phyloP scores from a whole-genome alignment of 257 asterid species.

The Solanum arcanum region DNA sequence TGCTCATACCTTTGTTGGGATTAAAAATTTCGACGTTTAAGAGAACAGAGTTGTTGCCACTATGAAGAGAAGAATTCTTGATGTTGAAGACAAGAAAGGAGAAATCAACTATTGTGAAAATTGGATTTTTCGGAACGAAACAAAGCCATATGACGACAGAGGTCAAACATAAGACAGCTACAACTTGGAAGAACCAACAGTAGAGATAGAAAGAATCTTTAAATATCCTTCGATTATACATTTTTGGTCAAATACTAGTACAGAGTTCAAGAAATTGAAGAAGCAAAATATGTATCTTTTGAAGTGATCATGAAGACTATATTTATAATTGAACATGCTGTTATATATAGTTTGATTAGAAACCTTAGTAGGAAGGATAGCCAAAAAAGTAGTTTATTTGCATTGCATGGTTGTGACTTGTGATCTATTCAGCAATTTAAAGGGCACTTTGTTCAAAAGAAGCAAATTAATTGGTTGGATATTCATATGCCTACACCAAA shows the following conservation, averaged over 20 bases:
- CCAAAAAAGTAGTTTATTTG: not conserved
- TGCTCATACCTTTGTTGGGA: slow-evolving; percentile 1
- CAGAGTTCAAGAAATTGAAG: not conserved
- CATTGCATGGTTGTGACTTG: not conserved
- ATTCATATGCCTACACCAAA: not conserved
- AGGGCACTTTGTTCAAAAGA: not conserved
- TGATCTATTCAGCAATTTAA: not conserved
- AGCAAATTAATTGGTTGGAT: not conserved
- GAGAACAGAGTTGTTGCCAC: not conserved
- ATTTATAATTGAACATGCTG: not conserved
- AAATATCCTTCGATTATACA: not conserved
- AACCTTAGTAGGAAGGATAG: not conserved
- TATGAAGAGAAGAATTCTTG: not conserved
- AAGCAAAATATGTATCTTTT: not conserved
- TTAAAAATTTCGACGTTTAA: not conserved
- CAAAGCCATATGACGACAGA: not conserved
- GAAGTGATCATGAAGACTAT: not conserved
- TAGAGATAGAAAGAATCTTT: not conserved
- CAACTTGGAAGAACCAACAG: slow-evolving; percentile 4
- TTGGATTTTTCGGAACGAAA: not conserved
- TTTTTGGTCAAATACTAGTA: not conserved
- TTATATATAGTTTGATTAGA: not conserved
- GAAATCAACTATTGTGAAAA: not conserved
- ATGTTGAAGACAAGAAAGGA: not conserved
- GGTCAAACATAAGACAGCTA: not conserved